phyloP scores from a whole-genome alignment of 176 grass and related monocot genomes.

The Triticum monococcum region DNA sequence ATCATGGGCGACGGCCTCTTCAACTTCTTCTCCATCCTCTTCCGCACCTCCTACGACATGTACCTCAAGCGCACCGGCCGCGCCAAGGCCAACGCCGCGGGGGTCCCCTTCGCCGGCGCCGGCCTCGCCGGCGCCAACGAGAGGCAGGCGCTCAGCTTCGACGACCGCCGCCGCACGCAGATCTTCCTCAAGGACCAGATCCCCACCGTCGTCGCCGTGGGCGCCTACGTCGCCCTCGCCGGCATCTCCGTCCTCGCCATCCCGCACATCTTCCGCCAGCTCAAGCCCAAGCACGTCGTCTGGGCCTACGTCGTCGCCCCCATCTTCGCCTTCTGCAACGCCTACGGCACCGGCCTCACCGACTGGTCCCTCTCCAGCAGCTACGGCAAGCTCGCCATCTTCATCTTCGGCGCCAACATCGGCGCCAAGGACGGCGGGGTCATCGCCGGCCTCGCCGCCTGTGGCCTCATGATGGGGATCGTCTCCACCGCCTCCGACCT shows the following conservation, averaged over 20 bases:
- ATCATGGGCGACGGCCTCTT: slow-evolving; percentile 62
- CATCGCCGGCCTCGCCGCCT: slow-evolving; percentile 50
- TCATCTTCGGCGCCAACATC: slow-evolving; percentile 73
- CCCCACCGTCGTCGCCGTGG: slow-evolving; percentile 34
- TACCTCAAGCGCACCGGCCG: slow-evolving; percentile 33
- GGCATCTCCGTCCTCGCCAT: slow-evolving; percentile 44
- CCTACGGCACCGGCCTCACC: slow-evolving; percentile 86
- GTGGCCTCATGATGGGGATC: slow-evolving; percentile 65
- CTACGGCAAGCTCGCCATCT: slow-evolving; percentile 95
- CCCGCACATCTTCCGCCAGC: slow-evolving; percentile 65
- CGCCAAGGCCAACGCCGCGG: neutral
- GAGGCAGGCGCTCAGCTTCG: slow-evolving; percentile 43
- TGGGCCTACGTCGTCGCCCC: slow-evolving; percentile 55
- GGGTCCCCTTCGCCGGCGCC: slow-evolving; percentile 2
- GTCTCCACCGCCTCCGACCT: slow-evolving; percentile 70
- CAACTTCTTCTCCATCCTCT: slow-evolving; percentile 46
- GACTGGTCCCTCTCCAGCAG: slow-evolving; percentile 76
- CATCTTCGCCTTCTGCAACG: slow-evolving; percentile 88
- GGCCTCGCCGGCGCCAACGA: slow-evolving; percentile 8
- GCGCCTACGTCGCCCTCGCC: slow-evolving; percentile 34
- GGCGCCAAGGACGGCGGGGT: slow-evolving; percentile 39
- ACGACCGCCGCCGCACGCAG: slow-evolving; percentile 32
- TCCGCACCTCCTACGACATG: slow-evolving; percentile 54
- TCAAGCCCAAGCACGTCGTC: slow-evolving; percentile 45
- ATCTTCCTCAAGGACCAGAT: slow-evolving; percentile 74